Evolutionary conservation across 176 grass and related monocot genomes (phyloP).

Genomic region (Phyllostachys edulis): DNA sequence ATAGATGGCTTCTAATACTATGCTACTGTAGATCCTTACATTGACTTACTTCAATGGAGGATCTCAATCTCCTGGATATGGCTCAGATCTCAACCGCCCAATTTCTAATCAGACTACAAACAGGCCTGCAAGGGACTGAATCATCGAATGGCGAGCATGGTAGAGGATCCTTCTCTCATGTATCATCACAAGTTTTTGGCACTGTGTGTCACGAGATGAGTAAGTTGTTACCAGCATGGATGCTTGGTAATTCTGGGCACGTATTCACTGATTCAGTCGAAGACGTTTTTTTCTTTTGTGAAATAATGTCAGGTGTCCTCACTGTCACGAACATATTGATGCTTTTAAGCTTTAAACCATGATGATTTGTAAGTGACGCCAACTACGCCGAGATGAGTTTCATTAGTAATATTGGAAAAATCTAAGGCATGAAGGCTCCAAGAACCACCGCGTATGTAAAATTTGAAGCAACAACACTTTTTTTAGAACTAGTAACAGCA

Average conservation of each 20-base stretch:
- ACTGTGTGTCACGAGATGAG: constrained; percentile 14
- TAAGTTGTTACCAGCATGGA: not conserved
- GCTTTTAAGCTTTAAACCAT: not conserved
- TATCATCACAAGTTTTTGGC: constrained; percentile 2
- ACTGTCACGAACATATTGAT: not conserved
- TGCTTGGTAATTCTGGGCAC: not conserved
- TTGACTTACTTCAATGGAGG: too few relatives aligned
- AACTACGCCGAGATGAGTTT: not conserved
- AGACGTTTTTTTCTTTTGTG: not conserved
- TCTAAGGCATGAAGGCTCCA: not conserved
- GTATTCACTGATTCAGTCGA: not conserved
- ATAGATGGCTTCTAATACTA: too few relatives aligned
- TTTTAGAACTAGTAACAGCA: not conserved
- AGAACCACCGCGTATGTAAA: not conserved
- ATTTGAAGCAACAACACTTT: too few relatives aligned
- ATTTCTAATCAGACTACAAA: not conserved
- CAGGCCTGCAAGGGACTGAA: not conserved
- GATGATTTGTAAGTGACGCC: not conserved
- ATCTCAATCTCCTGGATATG: too few relatives aligned
- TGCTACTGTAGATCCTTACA: too few relatives aligned
- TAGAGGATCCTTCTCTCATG: not conserved
- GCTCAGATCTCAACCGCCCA: not conserved
- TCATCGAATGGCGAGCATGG: not conserved
- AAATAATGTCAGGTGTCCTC: not conserved
- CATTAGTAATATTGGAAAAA: not conserved